These are phyloP conservation scores for Lyophyllum decastes DNA, from an alignment of 768 basidiomycete genomes.

Conservation along the genomic window DNA sequence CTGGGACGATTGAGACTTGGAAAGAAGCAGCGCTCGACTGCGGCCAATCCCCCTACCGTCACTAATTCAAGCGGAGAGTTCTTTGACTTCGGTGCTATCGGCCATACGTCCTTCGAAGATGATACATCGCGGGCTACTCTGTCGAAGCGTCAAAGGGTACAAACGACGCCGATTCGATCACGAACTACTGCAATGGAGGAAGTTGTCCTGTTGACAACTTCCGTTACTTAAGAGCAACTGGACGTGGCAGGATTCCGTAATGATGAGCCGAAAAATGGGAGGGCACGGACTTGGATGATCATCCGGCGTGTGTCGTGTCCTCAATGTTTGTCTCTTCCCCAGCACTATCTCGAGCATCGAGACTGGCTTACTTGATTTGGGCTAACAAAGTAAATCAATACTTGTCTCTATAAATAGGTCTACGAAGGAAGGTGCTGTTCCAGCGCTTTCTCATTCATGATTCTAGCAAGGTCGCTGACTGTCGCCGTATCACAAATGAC, in stretches of 20 bases:
- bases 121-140: not conserved
- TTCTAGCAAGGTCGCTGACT: slow-evolving; percentile 47
- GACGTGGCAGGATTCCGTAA: not conserved
- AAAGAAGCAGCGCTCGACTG: slow-evolving; percentile 8
- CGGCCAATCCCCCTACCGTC: not conserved
- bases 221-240: not conserved
- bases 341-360: slow-evolving; percentile 4
- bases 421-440: not conserved
- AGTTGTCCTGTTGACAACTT: not conserved
- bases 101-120: slow-evolving; percentile 11
- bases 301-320: slow-evolving; percentile 12
- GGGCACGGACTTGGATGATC: not conserved
- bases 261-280: not conserved
- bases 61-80: slow-evolving; percentile 23
- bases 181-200: not conserved
- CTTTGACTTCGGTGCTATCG: slow-evolving; percentile 20
- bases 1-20: not conserved
- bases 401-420: no score
- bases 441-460: slow-evolving; percentile 31
- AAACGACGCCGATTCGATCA: not conserved
- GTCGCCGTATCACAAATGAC: slow-evolving; percentile 56
- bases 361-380: no score
- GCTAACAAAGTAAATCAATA: no score
- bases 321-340: slow-evolving; percentile 17
- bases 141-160: not conserved